Conservation (phyloP, 2,329 filamentous ascomycete species). For the Alternaria infectoria region DNA sequence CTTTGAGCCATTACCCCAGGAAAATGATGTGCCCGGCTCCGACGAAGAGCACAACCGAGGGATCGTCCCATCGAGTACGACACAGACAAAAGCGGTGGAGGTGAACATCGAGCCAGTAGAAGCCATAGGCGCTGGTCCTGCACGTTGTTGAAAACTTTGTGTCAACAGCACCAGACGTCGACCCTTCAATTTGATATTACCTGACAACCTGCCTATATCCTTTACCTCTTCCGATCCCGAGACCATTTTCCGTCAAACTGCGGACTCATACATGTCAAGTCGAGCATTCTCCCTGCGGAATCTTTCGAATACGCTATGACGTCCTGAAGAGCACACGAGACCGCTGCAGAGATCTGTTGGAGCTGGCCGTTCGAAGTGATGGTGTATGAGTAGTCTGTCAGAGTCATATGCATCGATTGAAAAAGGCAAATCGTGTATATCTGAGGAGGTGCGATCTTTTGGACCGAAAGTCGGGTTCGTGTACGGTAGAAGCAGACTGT, state of each 20-base stretch:
- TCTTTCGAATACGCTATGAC: background rate
- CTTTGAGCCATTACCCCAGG: conserved; percentile 35
- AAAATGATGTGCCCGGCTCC: background rate
- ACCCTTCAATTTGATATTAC: background rate
- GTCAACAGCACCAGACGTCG: background rate
- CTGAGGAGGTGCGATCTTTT: background rate
- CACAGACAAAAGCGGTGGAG: conserved; percentile 14
- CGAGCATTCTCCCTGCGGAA: background rate
- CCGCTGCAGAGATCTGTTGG: background rate
- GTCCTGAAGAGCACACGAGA: background rate
- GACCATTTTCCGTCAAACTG: background rate
- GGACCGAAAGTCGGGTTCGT: background rate
- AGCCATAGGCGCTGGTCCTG: conserved; percentile 18
- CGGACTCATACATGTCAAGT: background rate
- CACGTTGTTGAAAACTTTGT: background rate
- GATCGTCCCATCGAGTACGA: background rate
- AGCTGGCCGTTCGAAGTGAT: background rate
- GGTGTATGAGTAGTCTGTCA: background rate
- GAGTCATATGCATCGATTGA: background rate
- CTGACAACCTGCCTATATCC: background rate
- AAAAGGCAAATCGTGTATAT: background rate
- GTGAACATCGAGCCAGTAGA: conserved; percentile 25
- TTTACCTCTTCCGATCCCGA: background rate
- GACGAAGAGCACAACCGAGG: conserved; percentile 17
- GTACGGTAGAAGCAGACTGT: background rate